These are phyloP conservation scores for Grigorovia yakushimaensis DNA, from an alignment of 805 yeast genomes.

Conservation along the genomic window DNA sequence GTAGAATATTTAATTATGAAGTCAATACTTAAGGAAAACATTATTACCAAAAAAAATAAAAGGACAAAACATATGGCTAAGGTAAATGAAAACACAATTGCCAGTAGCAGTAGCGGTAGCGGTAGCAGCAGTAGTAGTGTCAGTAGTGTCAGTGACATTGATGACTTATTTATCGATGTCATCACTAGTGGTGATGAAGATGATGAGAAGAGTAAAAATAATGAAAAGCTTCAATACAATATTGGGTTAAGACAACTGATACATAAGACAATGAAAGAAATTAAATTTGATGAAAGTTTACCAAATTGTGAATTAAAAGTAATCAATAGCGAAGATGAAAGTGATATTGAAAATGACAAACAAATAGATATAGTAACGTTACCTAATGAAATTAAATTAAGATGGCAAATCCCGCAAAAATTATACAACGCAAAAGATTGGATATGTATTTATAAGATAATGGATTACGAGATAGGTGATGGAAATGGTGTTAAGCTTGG, in stretches of 20 bases:
- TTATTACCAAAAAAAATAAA: background rate
- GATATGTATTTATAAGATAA: conserved; percentile 65
- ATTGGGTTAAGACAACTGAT: background rate
- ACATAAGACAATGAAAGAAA: background rate
- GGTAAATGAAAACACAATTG: background rate
- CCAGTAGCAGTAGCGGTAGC: background rate
- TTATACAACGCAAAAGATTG: conserved; percentile 48
- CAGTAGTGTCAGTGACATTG: background rate
- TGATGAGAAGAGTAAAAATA: background rate
- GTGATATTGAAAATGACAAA: background rate
- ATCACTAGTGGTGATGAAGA: background rate
- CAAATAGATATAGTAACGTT: conserved; percentile 22
- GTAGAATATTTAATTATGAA: conserved; percentile 26
- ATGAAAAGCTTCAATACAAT: too few relatives aligned
- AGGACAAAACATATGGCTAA: too few relatives aligned
- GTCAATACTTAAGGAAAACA: conserved; percentile 4
- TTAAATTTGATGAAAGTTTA: background rate
- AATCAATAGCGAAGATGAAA: too few relatives aligned
- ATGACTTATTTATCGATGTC: background rate
- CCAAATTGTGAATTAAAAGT: conserved; percentile 24
- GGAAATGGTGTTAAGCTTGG: background rate
- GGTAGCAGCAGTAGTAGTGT: background rate
- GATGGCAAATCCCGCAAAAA: conserved; percentile 43
- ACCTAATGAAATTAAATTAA: conserved; percentile 39
- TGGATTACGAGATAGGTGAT: conserved; percentile 33